These are phyloP conservation scores for Candida frijolesensis DNA, from an alignment of 1,139 yeast genomes.

Conservation along the genomic window DNA sequence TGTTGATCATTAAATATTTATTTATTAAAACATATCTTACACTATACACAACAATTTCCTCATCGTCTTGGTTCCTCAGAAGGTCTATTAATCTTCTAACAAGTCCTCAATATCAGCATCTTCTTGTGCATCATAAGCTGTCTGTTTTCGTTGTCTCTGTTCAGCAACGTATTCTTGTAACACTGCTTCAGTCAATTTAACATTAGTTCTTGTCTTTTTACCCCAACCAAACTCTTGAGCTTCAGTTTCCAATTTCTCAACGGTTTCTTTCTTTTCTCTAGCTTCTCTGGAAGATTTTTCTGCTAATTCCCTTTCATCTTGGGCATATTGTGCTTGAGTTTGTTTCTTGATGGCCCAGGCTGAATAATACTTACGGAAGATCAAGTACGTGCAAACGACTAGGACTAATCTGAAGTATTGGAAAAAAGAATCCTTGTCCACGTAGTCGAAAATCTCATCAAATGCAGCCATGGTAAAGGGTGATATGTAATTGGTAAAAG, in stretches of 20 bases:
- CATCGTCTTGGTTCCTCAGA: neutral
- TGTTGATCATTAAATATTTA: neutral
- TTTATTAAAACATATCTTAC: neutral
- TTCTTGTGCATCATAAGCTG: conserved; percentile 56
- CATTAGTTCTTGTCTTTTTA: conserved; percentile 63
- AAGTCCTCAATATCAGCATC: conserved; percentile 69
- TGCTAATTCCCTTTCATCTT: conserved; percentile 47
- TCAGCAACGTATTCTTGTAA: conserved; percentile 49
- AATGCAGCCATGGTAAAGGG: conserved; percentile 19
- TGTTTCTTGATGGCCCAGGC: conserved; percentile 54
- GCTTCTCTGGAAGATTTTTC: conserved; percentile 37
- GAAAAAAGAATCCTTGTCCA: conserved; percentile 35
- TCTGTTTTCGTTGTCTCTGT: conserved; percentile 45
- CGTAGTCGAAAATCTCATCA: conserved; percentile 39
- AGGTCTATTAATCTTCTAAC: conserved; percentile 37
- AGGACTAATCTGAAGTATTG: conserved; percentile 43
- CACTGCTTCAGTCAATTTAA: conserved; percentile 54
- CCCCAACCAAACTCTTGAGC: conserved; percentile 76
- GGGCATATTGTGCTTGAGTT: conserved; percentile 49
- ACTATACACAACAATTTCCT: neutral
- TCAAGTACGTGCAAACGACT: conserved; percentile 37
- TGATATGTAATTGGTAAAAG: neutral
- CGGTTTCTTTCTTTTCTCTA: conserved; percentile 30
- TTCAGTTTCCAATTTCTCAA: conserved; percentile 36
- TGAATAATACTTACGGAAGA: conserved; percentile 40